Evolutionary conservation across 257 asterid species (phyloP).

Genomic region (Gentiana dahurica): DNA sequence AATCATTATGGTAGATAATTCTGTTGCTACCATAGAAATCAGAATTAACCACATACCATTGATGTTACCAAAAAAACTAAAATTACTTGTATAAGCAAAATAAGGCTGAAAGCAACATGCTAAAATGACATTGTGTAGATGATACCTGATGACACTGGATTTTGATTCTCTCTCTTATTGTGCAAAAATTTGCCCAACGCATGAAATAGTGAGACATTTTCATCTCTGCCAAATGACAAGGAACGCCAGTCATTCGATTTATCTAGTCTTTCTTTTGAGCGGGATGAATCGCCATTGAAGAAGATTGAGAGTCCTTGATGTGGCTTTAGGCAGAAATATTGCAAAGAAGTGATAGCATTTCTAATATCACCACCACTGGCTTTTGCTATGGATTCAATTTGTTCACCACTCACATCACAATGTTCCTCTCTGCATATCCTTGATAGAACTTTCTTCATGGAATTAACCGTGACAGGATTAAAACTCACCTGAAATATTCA

Average conservation of each 20-base stretch:
- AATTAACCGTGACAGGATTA: constrained; percentile 70
- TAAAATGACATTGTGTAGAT: background rate
- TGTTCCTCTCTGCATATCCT: constrained; percentile 62
- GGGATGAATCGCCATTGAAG: constrained; percentile 13
- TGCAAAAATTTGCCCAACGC: constrained; percentile 96
- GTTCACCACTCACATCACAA: constrained; percentile 47
- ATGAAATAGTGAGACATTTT: constrained; percentile 71
- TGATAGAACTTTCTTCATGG: constrained; percentile 55
- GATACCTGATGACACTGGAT: constrained; percentile 41
- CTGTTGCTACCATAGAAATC: too few species aligned
- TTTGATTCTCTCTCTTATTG: constrained; percentile 69
- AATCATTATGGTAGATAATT: too few species aligned
- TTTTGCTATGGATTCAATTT: constrained; percentile 63
- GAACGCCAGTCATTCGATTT: constrained; percentile 21
- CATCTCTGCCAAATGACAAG: constrained; percentile 84
- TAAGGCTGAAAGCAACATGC: constrained; percentile 4
- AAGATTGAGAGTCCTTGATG: constrained; percentile 23
- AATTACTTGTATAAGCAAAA: too few species aligned
- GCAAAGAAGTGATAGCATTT: constrained; percentile 78
- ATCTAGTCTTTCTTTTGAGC: constrained; percentile 22
- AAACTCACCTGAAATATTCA: constrained; percentile 53
- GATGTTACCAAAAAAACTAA: too few species aligned
- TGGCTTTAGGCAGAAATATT: constrained; percentile 65
- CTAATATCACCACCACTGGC: constrained; percentile 91
- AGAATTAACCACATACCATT: too few species aligned